These are phyloP conservation scores for Saccharomycopsis malanga DNA, from an alignment of 805 yeast species.

Conservation along the genomic window DNA sequence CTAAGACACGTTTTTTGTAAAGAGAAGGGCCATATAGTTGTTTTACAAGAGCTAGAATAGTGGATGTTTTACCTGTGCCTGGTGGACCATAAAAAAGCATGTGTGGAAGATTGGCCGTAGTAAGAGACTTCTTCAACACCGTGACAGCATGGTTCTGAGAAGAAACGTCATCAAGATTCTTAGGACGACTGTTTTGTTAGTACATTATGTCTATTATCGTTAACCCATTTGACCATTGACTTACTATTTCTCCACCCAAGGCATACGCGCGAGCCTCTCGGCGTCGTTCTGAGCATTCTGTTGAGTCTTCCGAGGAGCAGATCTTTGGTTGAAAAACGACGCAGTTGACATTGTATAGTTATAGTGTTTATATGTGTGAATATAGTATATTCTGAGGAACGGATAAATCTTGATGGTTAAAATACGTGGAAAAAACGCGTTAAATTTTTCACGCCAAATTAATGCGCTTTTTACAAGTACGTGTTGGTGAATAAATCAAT, in stretches of 20 bases:
- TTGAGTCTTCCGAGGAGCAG: neutral
- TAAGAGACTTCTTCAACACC: constrained; percentile 70
- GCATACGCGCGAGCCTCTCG: constrained; percentile 29
- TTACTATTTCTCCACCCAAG: constrained; percentile 96
- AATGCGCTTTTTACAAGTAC: too few species aligned
- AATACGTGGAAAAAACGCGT: too few species aligned
- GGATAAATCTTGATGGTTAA: too few species aligned
- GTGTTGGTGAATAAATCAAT: too few species aligned
- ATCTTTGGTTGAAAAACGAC: constrained; percentile 4
- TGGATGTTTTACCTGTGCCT: constrained; percentile 89
- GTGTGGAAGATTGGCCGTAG: constrained; percentile 81
- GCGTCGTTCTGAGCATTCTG: constrained; percentile 1
- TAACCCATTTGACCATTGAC: constrained; percentile 6
- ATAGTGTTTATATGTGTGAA: too few species aligned
- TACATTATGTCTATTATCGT: constrained; percentile 22
- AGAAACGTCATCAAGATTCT: constrained; percentile 74
- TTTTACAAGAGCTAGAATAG: constrained; percentile 74
- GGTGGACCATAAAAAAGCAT: constrained; percentile 93
- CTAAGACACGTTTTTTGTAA: constrained; percentile 65
- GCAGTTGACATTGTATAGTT: constrained; percentile 5
- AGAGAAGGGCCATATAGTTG: constrained; percentile 72
- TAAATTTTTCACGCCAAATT: too few species aligned
- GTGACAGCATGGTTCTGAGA: constrained; percentile 88
- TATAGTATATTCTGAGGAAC: too few species aligned
- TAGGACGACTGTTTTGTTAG: too few species aligned